phyloP scores from a whole-genome alignment of 2,329 filamentous ascomycete species.

The Plenodomus lindquistii region DNA sequence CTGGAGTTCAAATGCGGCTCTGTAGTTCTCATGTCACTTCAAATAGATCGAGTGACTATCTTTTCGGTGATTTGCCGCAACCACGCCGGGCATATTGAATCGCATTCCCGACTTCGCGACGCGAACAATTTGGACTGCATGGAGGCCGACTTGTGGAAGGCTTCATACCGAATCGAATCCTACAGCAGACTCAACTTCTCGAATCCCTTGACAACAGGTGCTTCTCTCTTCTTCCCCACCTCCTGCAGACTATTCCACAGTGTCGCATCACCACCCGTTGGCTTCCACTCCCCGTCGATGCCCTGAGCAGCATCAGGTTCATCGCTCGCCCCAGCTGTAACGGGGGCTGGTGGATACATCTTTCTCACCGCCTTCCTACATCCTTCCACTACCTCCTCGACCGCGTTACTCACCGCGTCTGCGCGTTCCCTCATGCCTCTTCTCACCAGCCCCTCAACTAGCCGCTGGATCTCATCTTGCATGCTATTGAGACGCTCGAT shows the following conservation, averaged over 20 bases:
- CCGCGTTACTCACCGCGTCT: slow-evolving; percentile 71
- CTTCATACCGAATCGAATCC: neutral
- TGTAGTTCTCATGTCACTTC: too few relatives aligned
- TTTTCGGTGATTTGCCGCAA: too few relatives aligned
- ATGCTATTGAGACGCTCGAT: slow-evolving; percentile 79
- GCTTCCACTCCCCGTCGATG: slow-evolving; percentile 31
- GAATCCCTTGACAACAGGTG: slow-evolving; percentile 58
- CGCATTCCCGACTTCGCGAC: too few relatives aligned
- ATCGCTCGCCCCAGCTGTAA: neutral
- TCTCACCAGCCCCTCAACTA: slow-evolving; percentile 77
- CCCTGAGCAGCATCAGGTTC: slow-evolving; percentile 5
- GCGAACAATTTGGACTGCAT: too few relatives aligned
- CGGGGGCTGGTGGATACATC: slow-evolving; percentile 25
- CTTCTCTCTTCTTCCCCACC: slow-evolving; percentile 46
- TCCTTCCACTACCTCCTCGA: slow-evolving; percentile 72
- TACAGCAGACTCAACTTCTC: slow-evolving; percentile 46
- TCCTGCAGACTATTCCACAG: slow-evolving; percentile 51
- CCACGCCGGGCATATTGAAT: too few relatives aligned
- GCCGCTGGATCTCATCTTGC: slow-evolving; percentile 70
- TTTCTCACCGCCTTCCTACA: slow-evolving; percentile 70
- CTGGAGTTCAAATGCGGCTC: too few relatives aligned
- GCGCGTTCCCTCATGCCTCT: slow-evolving; percentile 88
- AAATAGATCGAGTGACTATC: too few relatives aligned
- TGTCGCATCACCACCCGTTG: slow-evolving; percentile 51
- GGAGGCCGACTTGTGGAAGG: neutral